A percentile compares a stretch with the other conserved stretches of the same genome.
These are phyloP conservation scores for Ilyonectria destructans DNA, from an alignment of 2,329 filamentous ascomycete genomes.

Conservation along the genomic window DNA sequence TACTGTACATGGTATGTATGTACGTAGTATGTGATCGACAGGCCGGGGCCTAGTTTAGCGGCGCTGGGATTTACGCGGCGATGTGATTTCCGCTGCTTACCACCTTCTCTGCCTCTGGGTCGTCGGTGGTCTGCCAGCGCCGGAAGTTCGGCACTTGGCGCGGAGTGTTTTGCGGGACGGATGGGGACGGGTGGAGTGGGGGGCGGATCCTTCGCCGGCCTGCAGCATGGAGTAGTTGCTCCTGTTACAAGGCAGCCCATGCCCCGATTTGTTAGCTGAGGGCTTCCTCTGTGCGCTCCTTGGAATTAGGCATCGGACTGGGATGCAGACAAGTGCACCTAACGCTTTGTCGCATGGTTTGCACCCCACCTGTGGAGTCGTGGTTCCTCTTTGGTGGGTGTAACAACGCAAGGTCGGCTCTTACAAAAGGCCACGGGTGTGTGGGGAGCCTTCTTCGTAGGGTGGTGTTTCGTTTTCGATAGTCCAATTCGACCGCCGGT, in stretches of 20 bases:
- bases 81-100: constrained; percentile 34
- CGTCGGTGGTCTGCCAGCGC: constrained; percentile 40
- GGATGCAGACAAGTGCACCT: neutral
- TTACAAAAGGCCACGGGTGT: constrained; percentile 24
- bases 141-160: constrained; percentile 50
- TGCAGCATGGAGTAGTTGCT: constrained; percentile 35
- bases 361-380: constrained; percentile 16
- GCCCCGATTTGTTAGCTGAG: neutral
- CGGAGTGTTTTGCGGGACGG: constrained; percentile 36
- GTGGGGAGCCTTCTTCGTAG: constrained; percentile 25
- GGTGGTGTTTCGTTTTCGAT: constrained; percentile 33
- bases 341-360: constrained; percentile 11
- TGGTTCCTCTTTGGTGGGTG: constrained; percentile 4
- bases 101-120: constrained; percentile 38
- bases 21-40: constrained; percentile 38
- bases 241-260: constrained; percentile 2
- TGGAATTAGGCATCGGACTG: constrained; percentile 20
- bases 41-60: constrained; percentile 30
- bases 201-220: constrained; percentile 38
- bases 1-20: too few species aligned
- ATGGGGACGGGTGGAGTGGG: constrained; percentile 32
- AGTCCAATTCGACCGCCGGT: constrained; percentile 24
- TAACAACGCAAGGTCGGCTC: constrained; percentile 2
- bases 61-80: constrained; percentile 28
- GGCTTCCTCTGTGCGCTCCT: neutral